A percentile compares a stretch with the other conserved stretches of the same genome.
Conservation (phyloP, 495 filamentous ascomycete species). For the Aspergillus panamensis region DNA sequence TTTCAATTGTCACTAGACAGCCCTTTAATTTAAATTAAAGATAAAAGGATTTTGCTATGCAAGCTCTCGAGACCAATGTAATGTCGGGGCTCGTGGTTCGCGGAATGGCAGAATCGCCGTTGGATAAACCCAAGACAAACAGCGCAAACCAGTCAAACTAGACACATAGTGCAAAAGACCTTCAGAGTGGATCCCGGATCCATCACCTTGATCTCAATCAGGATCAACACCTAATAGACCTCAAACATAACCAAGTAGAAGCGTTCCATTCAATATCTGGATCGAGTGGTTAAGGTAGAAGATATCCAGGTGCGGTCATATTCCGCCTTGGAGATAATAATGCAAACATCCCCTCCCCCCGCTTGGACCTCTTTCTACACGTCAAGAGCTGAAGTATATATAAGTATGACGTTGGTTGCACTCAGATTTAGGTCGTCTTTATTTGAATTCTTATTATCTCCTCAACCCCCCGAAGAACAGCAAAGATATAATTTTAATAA, state of each 20-base stretch:
- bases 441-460: background rate
- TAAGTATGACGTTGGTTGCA: slow-evolving; percentile 17
- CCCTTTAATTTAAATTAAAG: background rate
- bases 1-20: background rate
- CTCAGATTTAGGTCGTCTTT: background rate
- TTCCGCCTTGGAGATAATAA: background rate
- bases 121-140: slow-evolving; percentile 29
- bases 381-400: background rate
- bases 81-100: too few species aligned
- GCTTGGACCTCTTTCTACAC: background rate
- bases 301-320: background rate
- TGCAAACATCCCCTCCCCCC: background rate
- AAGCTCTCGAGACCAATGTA: too few species aligned
- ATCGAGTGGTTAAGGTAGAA: background rate
- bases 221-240: background rate
- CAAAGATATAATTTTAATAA: background rate
- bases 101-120: slow-evolving; percentile 5
- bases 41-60: background rate
- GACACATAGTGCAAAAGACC: background rate
- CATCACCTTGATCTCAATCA: background rate
- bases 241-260: background rate
- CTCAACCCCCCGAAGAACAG: background rate
- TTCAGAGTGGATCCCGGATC: background rate
- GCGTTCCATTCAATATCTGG: background rate
- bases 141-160: slow-evolving; percentile 39